Evolutionary conservation across 495 filamentous ascomycete species (phyloP), one percentile per base, ranked within the genome.

Genomic region (Tricharina praecox): DNA sequence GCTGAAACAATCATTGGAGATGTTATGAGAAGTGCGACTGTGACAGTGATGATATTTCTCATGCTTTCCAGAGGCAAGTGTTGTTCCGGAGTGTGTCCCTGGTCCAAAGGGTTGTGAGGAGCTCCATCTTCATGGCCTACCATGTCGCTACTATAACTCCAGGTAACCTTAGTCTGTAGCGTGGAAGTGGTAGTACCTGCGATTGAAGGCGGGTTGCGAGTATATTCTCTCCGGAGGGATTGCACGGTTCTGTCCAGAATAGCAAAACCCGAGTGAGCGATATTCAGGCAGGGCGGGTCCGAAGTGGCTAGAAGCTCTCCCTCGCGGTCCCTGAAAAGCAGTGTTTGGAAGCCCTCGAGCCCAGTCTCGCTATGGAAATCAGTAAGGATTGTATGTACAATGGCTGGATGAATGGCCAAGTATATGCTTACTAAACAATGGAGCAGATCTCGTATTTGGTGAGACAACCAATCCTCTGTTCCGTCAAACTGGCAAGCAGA

Each of bases 341-440:
- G 75, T 76, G 19, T 69, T 73, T 8, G 78, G 85, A 48, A 76
- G 93, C 23, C 70, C 76, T 80, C 72, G 54, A 68, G 93, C 15
- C 63, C 70, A 5, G 81, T 76, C 52, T 95, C 85, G 25, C 36
- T 39, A 16, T 16, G 18, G 8, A 39, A 5, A 16, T 39, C 18
- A 20, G 18, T n/a, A 15, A n/a, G n/a, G n/a, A n/a, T n/a, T n/a
- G n/a, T n/a, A n/a, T n/a, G n/a, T n/a, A n/a, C n/a, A n/a, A n/a
- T n/a, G n/a, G n/a, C n/a, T n/a, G n/a, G n/a, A n/a, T n/a, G n/a
- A n/a, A n/a, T n/a, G n/a, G n/a, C n/a, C n/a, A n/a, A n/a, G n/a
- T n/a, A n/a, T n/a, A n/a, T n/a, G 18, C 36, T 39, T 20, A 39
- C 36, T 56, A 56, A 1, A 56, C 34, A 19, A 56, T 38, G n/a